Conservation (phyloP, 495 filamentous ascomycete species). For the Podospora pseudocomata region DNA sequence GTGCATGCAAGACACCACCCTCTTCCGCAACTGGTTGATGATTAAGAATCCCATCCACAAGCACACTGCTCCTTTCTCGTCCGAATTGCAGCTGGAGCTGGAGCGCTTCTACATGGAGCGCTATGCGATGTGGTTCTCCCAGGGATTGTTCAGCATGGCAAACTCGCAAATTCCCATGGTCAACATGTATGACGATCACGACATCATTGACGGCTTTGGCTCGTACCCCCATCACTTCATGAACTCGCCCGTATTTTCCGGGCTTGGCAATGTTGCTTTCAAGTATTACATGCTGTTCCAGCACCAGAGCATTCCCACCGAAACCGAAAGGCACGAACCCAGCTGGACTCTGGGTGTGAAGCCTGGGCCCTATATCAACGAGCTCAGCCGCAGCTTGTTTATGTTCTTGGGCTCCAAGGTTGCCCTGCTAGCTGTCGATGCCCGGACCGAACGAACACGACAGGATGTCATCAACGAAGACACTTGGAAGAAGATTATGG, state of each 20-base stretch:
- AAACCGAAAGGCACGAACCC: constrained; percentile 76
- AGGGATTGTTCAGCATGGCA: constrained; percentile 87
- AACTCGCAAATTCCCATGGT: constrained; percentile 96
- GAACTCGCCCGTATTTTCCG: constrained; percentile 83
- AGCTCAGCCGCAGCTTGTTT: constrained; percentile 81
- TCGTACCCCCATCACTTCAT: constrained; percentile 92
- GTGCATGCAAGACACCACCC: constrained; percentile 64
- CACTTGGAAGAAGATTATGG: constrained; percentile 80
- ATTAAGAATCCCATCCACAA: constrained; percentile 79
- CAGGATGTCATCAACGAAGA: constrained; percentile 75
- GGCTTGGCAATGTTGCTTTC: constrained; percentile 85
- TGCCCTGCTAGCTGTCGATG: constrained; percentile 82
- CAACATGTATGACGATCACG: constrained; percentile 97
- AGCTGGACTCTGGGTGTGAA: constrained; percentile 81
- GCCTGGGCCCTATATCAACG: constrained; percentile 86
- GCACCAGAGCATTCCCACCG: constrained; percentile 79
- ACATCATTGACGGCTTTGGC: constrained; percentile 95
- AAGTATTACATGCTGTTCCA: constrained; percentile 99
- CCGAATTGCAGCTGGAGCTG: constrained; percentile 77
- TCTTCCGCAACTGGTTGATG: constrained; percentile 78
- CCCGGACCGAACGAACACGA: constrained; percentile 81
- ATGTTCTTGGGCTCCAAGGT: constrained; percentile 75
- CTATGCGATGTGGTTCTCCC: constrained; percentile 90
- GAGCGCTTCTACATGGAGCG: constrained; percentile 82
- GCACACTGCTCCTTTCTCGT: constrained; percentile 65